Evolutionary conservation across 1,139 yeast genomes (phyloP).

Genomic region (Lodderomyces margitis): DNA sequence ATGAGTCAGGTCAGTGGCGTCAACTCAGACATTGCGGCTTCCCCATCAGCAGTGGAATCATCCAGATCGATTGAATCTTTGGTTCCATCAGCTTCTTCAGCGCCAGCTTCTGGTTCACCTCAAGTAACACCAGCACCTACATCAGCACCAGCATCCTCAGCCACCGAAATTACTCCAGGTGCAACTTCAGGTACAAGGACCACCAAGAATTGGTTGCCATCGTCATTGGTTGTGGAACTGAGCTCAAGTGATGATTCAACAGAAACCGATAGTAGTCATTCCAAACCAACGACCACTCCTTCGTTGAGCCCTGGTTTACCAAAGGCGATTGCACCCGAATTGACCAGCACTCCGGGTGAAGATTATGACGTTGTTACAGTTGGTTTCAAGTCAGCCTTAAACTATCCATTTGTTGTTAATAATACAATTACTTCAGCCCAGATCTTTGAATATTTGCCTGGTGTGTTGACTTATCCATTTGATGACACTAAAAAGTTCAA

Average conservation of each 20-base stretch:
- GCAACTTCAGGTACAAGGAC: slow-evolving; percentile 7
- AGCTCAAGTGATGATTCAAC: slow-evolving; percentile 22
- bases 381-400: slow-evolving; percentile 69
- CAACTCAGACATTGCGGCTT: background rate
- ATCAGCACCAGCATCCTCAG: slow-evolving; percentile 6
- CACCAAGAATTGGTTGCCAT: slow-evolving; percentile 48
- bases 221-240: slow-evolving; percentile 43
- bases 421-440: slow-evolving; percentile 72
- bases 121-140: slow-evolving; percentile 9
- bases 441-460: slow-evolving; percentile 69
- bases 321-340: slow-evolving; percentile 61
- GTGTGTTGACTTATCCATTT: slow-evolving; percentile 54
- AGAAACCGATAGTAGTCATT: slow-evolving; percentile 29
- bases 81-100: background rate
- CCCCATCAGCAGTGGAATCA: background rate
- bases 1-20: background rate
- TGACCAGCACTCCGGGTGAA: slow-evolving; percentile 44
- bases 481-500: slow-evolving; percentile 23
- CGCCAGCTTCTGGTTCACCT: slow-evolving; percentile 1
- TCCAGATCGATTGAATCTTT: background rate
- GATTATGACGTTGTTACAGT: slow-evolving; percentile 57
- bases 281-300: slow-evolving; percentile 28
- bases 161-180: background rate
- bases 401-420: slow-evolving; percentile 68
- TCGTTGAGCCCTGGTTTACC: slow-evolving; percentile 57